These are phyloP conservation scores for Lodderomyces metapsilosis DNA, from an alignment of 1,139 yeast genomes.

Conservation along the genomic window DNA sequence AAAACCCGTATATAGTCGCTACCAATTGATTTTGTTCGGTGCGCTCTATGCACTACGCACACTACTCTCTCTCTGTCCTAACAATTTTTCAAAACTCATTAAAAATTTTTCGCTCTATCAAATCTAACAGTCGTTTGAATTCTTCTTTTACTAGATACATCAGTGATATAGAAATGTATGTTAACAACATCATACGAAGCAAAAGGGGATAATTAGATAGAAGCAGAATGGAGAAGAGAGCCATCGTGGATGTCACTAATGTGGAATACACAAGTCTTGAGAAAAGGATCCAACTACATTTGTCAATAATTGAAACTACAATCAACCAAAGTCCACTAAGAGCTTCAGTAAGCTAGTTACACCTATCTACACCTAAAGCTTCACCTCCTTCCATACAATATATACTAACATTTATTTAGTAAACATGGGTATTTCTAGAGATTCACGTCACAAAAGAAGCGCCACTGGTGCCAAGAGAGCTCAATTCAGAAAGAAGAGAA, in stretches of 20 bases:
- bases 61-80: constrained; percentile 4
- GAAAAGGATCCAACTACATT: no score
- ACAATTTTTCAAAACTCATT: constrained; percentile 7
- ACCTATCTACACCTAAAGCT: no score
- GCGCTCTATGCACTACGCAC: background rate
- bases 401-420: constrained; percentile 11
- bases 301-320: no score
- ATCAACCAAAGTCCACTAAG: no score
- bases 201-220: background rate
- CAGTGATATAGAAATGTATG: constrained; percentile 18
- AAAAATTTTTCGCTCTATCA: constrained; percentile 14
- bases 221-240: background rate
- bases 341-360: no score
- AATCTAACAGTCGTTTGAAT: constrained; percentile 8
- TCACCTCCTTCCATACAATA: no score
- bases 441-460: constrained; percentile 99
- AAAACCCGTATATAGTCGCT: background rate
- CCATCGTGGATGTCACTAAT: background rate
- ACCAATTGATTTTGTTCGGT: background rate
- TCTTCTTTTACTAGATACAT: constrained; percentile 12
- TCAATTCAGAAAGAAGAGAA: constrained; percentile 99
- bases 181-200: constrained; percentile 1
- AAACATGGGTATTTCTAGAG: constrained; percentile 99
- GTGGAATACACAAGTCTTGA: no score
- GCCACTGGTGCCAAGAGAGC: constrained; percentile 99